Percentiles rank a stretch among this genome's conserved stretches.
Conservation (phyloP, 2,329 filamentous ascomycete genomes). For the Curvularia hawaiiensis region DNA sequence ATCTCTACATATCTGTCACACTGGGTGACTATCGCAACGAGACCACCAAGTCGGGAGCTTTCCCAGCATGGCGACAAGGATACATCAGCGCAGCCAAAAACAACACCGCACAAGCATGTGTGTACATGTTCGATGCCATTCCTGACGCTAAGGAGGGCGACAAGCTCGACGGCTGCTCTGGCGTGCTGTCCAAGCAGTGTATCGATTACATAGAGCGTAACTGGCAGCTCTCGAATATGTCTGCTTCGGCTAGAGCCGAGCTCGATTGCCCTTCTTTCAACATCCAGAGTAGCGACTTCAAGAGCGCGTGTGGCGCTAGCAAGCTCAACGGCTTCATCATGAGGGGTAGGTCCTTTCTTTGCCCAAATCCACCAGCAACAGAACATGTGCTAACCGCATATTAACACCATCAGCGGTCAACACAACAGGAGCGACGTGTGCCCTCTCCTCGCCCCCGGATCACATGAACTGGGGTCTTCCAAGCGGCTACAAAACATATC, state of each 20-base stretch:
- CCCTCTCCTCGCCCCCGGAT: background rate
- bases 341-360: background rate
- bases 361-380: no score
- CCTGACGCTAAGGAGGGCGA: background rate
- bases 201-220: background rate
- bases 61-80: background rate
- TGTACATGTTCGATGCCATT: background rate
- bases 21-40: background rate
- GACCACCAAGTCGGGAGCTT: background rate
- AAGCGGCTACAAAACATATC: background rate
- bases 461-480: background rate
- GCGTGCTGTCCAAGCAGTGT: background rate
- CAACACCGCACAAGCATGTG: background rate
- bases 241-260: background rate
- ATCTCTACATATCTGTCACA: slow-evolving; percentile 1
- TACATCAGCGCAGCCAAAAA: background rate
- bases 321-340: background rate
- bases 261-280: background rate
- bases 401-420: background rate
- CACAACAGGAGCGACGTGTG: background rate
- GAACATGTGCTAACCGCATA: background rate
- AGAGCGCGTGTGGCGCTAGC: background rate
- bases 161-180: background rate
- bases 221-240: background rate
- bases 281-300: background rate